These are phyloP conservation scores for Lactarius trivialis DNA, from an alignment of 768 basidiomycete genomes.

Conservation along the genomic window DNA sequence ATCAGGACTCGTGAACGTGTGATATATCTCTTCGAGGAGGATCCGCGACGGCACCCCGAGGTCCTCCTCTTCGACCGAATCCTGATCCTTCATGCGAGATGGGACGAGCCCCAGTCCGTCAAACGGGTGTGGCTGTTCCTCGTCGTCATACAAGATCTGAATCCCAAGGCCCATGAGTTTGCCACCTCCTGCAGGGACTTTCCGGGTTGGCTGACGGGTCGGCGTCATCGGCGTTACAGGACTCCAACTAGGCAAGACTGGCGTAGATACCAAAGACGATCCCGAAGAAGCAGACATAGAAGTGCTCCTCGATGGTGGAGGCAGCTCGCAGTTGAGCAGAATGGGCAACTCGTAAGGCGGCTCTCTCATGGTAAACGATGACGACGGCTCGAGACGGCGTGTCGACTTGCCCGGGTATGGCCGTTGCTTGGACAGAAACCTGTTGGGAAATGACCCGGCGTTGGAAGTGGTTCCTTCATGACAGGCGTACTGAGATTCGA, in stretches of 20 bases:
- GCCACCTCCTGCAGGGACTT: conserved; percentile 3
- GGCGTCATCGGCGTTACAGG: conserved; percentile 13
- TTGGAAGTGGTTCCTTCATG: background rate
- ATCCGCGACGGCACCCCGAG: conserved; percentile 22
- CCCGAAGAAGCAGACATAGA: conserved; percentile 17
- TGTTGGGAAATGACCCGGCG: background rate
- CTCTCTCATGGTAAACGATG: conserved; percentile 12
- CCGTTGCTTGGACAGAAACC: background rate
- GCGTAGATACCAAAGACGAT: conserved; percentile 21
- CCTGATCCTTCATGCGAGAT: conserved; percentile 13
- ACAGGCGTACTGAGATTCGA: background rate
- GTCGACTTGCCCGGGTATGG: background rate
- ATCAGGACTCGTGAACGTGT: conserved; percentile 17
- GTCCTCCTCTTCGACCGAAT: conserved; percentile 13
- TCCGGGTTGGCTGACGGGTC: conserved; percentile 15
- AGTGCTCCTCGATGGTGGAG: conserved; percentile 13
- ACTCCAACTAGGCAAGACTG: conserved; percentile 11
- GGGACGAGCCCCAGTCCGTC: conserved; percentile 21
- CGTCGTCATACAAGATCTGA: conserved; percentile 13
- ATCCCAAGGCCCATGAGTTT: conserved; percentile 21
- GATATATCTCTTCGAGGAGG: conserved; percentile 23
- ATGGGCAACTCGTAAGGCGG: conserved; percentile 14
- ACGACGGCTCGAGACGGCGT: conserved; percentile 10
- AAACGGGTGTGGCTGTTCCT: conserved; percentile 12
- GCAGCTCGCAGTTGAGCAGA: conserved; percentile 14